phyloP scores from a whole-genome alignment of 768 basidiomycete species.

The Heimioporus sp. region DNA sequence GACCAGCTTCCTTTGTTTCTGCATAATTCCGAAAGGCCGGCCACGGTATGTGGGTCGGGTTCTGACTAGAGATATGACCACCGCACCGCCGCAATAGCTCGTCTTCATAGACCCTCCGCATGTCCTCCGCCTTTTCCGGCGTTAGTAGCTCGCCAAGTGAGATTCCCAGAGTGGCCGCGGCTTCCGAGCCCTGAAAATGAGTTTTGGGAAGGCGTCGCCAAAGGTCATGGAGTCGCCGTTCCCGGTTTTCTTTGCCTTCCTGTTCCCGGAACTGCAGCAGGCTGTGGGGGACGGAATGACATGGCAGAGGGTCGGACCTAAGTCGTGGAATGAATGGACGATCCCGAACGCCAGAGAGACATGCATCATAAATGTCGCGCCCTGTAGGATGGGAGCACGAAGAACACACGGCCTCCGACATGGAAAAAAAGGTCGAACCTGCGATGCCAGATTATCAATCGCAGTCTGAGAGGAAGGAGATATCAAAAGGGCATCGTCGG shows the following conservation, averaged over 20 bases:
- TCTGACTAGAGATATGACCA: constrained; percentile 40
- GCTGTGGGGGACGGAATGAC: constrained; percentile 42
- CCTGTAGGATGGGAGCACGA: constrained; percentile 33
- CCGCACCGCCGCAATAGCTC: constrained; percentile 65
- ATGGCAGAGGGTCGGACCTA: constrained; percentile 49
- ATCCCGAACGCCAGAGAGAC: constrained; percentile 50
- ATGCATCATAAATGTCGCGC: constrained; percentile 54
- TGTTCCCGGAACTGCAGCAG: constrained; percentile 61
- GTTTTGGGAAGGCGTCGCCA: constrained; percentile 57
- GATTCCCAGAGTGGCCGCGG: constrained; percentile 16
- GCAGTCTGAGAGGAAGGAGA: constrained; percentile 7
- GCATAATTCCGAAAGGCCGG: constrained; percentile 73
- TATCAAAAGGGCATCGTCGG: constrained; percentile 30
- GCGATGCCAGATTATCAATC: constrained; percentile 16
- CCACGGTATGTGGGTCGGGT: constrained; percentile 57
- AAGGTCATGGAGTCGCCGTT: constrained; percentile 56
- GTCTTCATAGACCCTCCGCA: constrained; percentile 71
- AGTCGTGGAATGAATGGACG: constrained; percentile 58
- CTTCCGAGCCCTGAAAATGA: constrained; percentile 23
- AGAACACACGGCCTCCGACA: constrained; percentile 24
- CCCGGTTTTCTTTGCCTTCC: constrained; percentile 64
- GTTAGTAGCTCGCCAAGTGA: constrained; percentile 34
- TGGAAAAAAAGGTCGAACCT: constrained; percentile 21
- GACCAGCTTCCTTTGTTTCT: constrained; percentile 78
- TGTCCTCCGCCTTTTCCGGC: constrained; percentile 54